Evolutionary conservation across 257 asterid genomes (phyloP), one percentile per base, ranked within the genome.

Genomic region (Solanum chiquidenum): DNA sequence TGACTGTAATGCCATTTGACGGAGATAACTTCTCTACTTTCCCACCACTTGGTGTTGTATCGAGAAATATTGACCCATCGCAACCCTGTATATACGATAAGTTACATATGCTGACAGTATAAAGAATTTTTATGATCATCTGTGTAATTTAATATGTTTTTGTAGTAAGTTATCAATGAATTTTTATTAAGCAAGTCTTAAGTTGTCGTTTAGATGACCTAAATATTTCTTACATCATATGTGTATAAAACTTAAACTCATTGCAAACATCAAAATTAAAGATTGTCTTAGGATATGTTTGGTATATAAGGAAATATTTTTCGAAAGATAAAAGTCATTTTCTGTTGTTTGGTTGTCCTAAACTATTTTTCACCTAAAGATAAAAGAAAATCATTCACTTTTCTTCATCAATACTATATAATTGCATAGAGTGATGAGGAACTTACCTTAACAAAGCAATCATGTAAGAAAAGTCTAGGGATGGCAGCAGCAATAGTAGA

Each of bases 51-150:
- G 95, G 93, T 3, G 94, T 93, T 21, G 9, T 14, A 29, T 95
- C 98, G 12, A 94, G 91, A 27, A 95, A 86, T 87, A 95, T 42
- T 7, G 97, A 95, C 14, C 93, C 97, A 9, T 95, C 98, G 37
- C 97, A 95, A 2, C 98, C 96, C 98, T 93, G 91, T 72, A 13
- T 16, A 21, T 42, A 12, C 3, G 5, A 73, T 35, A 35, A 34
- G 16, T 73, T 34, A 34, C 42, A 20, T 73, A 73, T 1, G 34
- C 44, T 72, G 0, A 72, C 3, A 72, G 2, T 72, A 72, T 20
- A 20, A 72, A 72, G 29, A 18, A 4, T 72, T 9, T 34, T 18
- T 20, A 34, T 33, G 73, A 31, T 71, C n/a, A 31, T 31, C 38
- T 14, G 0, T 33, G 13, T 8, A 71, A 33, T 31, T 71, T 71